Evolutionary conservation across 176 grass and related monocot genomes (phyloP).

Genomic region (Ensete ventricosum): DNA sequence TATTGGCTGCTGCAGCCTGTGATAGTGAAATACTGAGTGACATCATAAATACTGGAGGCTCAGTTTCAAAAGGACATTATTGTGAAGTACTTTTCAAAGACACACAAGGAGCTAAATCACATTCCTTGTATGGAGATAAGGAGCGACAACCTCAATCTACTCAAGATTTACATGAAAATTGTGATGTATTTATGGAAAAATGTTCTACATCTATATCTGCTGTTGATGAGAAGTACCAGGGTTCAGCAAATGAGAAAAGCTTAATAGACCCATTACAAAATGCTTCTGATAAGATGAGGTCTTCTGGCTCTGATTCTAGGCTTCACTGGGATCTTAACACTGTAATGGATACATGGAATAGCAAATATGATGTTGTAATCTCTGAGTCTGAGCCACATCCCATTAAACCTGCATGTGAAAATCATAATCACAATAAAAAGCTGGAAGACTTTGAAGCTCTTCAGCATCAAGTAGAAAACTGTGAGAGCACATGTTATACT

Average conservation of each 20-base stretch:
- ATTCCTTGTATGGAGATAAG: slow-evolving; percentile 22
- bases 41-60: slow-evolving; percentile 23
- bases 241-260: slow-evolving; percentile 21
- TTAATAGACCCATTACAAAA: slow-evolving; percentile 22
- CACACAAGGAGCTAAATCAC: slow-evolving; percentile 11
- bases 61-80: slow-evolving; percentile 24
- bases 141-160: slow-evolving; percentile 16
- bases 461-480: not conserved
- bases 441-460: slow-evolving; percentile 5
- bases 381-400: slow-evolving; percentile 7
- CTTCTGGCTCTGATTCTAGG: slow-evolving; percentile 41
- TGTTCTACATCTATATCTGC: slow-evolving; percentile 21
- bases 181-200: slow-evolving; percentile 12
- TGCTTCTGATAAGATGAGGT: slow-evolving; percentile 23
- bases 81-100: slow-evolving; percentile 26
- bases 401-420: slow-evolving; percentile 15
- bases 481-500: slow-evolving; percentile 13
- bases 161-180: slow-evolving; percentile 22
- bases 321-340: slow-evolving; percentile 96
- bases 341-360: slow-evolving; percentile 80
- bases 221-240: slow-evolving; percentile 5
- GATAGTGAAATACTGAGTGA: slow-evolving; percentile 40
- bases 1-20: slow-evolving; percentile 89
- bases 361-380: slow-evolving; percentile 20
- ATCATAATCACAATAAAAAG: slow-evolving; percentile 3